Conservation (phyloP, 148 eudicot genomes). For the Talinum fruticosum region DNA sequence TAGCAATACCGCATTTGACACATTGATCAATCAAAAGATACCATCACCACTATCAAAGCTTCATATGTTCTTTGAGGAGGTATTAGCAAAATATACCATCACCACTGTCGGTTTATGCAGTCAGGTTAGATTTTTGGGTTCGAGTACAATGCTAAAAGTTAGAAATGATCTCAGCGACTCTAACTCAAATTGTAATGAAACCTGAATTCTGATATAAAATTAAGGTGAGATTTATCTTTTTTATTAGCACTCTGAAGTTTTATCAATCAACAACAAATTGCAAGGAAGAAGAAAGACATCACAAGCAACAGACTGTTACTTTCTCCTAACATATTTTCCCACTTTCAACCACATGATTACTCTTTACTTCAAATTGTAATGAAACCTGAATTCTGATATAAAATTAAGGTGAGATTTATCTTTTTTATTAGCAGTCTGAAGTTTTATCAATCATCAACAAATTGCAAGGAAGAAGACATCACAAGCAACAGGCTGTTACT, state of each 20-base stretch:
- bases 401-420: background rate
- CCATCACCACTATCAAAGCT: background rate
- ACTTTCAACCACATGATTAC: background rate
- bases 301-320: background rate
- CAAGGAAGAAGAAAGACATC: background rate
- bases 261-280: background rate
- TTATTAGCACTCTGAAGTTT: background rate
- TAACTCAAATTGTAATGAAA: background rate
- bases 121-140: background rate
- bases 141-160: background rate
- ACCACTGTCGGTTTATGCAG: background rate
- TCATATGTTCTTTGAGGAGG: background rate
- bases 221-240: background rate
- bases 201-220: background rate
- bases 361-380: background rate
- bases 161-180: background rate
- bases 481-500: background rate
- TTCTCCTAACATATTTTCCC: background rate
- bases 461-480: background rate
- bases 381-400: background rate
- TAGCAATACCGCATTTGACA: background rate
- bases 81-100: background rate
- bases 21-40: too few relatives aligned
- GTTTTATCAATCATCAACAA: background rate
- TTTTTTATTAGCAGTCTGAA: background rate